These are phyloP conservation scores for Lolium perenne DNA, from an alignment of 176 grass and related monocot species.

Conservation along the genomic window DNA sequence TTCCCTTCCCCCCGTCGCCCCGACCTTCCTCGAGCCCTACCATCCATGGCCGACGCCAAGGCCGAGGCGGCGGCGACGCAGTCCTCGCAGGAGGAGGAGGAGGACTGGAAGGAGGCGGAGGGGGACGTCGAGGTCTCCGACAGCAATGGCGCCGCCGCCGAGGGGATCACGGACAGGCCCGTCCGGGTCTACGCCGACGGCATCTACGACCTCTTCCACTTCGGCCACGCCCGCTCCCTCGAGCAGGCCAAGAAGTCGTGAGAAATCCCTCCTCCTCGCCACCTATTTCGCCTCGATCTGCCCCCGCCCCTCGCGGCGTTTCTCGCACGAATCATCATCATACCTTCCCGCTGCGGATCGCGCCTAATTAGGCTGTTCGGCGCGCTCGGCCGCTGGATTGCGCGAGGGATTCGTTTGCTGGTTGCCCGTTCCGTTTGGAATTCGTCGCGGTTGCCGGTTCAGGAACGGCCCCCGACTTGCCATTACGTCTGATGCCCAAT, in stretches of 20 bases:
- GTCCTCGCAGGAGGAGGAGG: slow-evolving; percentile 59
- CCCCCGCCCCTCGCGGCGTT: background rate
- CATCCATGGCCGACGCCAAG: slow-evolving; percentile 55
- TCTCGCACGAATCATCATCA: background rate
- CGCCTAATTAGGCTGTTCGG: background rate
- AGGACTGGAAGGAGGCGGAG: slow-evolving; percentile 65
- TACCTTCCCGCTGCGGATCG: background rate
- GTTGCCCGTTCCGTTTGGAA: background rate
- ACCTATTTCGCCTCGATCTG: slow-evolving; percentile 38
- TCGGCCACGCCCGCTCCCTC: slow-evolving; percentile 88
- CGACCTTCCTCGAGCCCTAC: slow-evolving; percentile 15
- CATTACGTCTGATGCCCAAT: background rate
- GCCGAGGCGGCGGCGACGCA: slow-evolving; percentile 45
- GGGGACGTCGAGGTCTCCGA: slow-evolving; percentile 39
- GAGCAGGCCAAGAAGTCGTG: slow-evolving; percentile 92
- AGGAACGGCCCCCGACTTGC: background rate
- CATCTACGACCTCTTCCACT: slow-evolving; percentile 96
- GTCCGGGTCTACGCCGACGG: slow-evolving; percentile 89
- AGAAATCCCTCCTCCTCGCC: background rate
- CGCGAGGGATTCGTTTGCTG: background rate
- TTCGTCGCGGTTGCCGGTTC: slow-evolving; percentile 19
- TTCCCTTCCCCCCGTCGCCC: background rate
- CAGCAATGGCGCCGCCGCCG: slow-evolving; percentile 11
- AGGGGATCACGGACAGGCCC: slow-evolving; percentile 53
- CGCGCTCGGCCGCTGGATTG: background rate